Conservation (phyloP, 1,139 yeast species). For the Taphrina confusa region DNA sequence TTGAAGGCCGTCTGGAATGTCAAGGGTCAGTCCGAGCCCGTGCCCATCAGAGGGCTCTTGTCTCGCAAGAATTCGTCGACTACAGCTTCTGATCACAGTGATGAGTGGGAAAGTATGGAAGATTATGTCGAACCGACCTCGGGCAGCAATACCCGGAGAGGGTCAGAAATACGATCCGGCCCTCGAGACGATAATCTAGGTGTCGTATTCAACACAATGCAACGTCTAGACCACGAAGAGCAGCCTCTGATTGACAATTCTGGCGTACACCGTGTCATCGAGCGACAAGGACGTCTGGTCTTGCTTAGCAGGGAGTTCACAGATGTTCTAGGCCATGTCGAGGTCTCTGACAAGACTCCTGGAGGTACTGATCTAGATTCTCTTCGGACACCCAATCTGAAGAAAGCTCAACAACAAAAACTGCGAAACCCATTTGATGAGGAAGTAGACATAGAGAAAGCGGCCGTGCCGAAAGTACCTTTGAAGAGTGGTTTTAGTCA, state of each 20-base stretch:
- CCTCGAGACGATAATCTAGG: constrained; percentile 5
- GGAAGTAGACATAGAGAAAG: background rate
- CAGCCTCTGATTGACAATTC: constrained; percentile 46
- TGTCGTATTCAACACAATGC: constrained; percentile 37
- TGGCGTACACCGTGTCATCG: constrained; percentile 45
- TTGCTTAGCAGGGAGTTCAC: constrained; percentile 44
- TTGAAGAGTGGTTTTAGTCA: background rate
- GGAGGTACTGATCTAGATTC: constrained; percentile 14
- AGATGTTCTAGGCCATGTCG: constrained; percentile 33
- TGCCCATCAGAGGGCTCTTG: background rate
- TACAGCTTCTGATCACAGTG: constrained; percentile 18
- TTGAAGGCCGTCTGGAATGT: constrained; percentile 43
- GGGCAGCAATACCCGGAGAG: background rate
- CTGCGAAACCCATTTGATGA: constrained; percentile 39
- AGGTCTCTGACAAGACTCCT: constrained; percentile 15
- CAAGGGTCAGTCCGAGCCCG: background rate
- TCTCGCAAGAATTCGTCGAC: background rate
- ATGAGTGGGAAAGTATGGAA: constrained; percentile 32
- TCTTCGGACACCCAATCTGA: constrained; percentile 14
- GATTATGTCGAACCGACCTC: constrained; percentile 6
- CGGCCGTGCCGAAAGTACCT: background rate
- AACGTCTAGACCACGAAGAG: constrained; percentile 44
- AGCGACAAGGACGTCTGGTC: constrained; percentile 42
- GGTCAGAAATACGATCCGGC: background rate
- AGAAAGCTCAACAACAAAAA: constrained; percentile 18